A percentile compares a stretch with the other conserved stretches of the same genome.
Evolutionary conservation across 208 protist genomes (phyloP).

Genomic region (Trichomonas gallinae): DNA sequence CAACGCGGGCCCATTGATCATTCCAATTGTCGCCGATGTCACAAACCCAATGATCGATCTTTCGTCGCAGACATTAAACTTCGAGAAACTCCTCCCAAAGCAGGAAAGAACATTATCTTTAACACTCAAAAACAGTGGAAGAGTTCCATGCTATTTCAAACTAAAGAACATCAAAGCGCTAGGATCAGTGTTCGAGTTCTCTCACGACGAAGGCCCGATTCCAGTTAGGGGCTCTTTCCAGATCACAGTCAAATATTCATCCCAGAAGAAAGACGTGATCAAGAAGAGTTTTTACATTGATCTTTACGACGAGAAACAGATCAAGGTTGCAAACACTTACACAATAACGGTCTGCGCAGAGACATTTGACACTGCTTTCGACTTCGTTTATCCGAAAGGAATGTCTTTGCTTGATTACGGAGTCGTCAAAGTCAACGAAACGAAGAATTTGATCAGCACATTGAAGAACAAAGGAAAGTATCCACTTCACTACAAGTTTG

Average conservation of each 20-base stretch:
- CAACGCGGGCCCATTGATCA: not conserved
- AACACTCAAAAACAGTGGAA: not conserved
- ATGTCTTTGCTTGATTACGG: not conserved
- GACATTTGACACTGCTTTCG: not conserved
- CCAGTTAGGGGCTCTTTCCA: not conserved
- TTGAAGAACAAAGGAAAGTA: constrained; percentile 13
- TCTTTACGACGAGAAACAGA: not conserved
- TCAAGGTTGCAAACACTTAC: not conserved
- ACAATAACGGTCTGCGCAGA: not conserved
- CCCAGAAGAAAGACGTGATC: not conserved
- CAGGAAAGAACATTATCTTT: not conserved
- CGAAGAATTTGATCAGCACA: not conserved
- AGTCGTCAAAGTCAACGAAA: not conserved
- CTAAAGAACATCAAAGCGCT: not conserved
- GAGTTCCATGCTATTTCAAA: not conserved
- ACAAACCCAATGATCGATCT: not conserved
- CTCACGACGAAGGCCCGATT: not conserved
- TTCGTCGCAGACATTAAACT: not conserved
- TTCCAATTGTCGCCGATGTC: not conserved
- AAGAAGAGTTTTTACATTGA: not conserved
- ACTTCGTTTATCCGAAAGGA: not conserved
- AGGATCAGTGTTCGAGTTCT: not conserved
- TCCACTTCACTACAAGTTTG: not conserved
- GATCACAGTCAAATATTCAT: not conserved
- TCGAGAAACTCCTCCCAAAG: not conserved